Evolutionary conservation across 169 alveolate species (phyloP).

Genomic region (Plasmodium sp.): DNA sequence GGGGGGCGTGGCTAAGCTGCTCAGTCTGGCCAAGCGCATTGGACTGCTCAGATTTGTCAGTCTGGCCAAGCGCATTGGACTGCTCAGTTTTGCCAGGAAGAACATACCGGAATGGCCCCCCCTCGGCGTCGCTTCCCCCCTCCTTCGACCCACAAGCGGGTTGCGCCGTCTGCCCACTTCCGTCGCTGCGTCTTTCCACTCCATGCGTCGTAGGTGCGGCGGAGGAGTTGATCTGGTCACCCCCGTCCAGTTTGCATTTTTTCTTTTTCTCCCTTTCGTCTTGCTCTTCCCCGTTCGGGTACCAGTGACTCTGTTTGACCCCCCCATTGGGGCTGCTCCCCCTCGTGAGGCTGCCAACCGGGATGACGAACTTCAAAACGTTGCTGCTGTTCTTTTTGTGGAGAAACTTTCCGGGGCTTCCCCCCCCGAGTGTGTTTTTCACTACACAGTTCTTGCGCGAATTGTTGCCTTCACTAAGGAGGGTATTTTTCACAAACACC

Average conservation of each 20-base stretch:
- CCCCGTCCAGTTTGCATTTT: background rate
- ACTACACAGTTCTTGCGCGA: background rate
- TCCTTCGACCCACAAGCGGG: background rate
- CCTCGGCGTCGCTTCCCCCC: background rate
- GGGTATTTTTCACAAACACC: background rate
- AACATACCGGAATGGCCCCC: background rate
- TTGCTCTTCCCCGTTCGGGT: background rate
- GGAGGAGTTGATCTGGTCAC: background rate
- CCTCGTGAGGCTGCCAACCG: background rate
- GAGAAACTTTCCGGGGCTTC: background rate
- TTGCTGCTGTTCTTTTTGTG: background rate
- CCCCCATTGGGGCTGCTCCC: background rate
- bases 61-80: background rate
- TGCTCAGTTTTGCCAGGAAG: background rate
- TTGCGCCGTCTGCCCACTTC: background rate
- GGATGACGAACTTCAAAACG: background rate
- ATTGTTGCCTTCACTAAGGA: background rate
- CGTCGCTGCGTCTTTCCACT: background rate
- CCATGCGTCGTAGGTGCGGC: background rate
- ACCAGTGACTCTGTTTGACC: background rate
- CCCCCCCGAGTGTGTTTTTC: background rate
- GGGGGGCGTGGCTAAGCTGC: background rate
- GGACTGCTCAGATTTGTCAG: background rate
- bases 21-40: background rate
- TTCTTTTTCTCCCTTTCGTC: background rate